Evolutionary conservation across 2,329 filamentous ascomycete genomes (phyloP), one percentile per base, ranked within the genome.

Genomic region (Sclerotinia nivalis): DNA sequence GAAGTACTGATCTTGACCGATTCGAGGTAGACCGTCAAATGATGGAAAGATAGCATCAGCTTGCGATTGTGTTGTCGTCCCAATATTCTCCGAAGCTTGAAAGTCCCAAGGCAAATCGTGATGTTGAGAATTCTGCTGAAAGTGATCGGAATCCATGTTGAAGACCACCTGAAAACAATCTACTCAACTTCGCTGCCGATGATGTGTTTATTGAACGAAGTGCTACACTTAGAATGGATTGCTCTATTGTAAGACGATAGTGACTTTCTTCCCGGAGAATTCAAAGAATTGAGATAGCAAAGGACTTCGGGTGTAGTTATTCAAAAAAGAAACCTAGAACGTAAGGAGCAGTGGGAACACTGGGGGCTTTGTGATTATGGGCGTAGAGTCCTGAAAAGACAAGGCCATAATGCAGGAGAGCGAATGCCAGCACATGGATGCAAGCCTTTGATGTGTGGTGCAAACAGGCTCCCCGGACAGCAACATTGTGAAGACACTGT

Each of bases 241-340:
- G 74, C 69, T 73, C 71, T 75, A 72, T 74, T 76, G 74, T 76
- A 72, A 66, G 69, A 76, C 76, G 69, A 69, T 56, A 72, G 60
- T 71, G 69, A 71, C 71, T 69, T 59, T 70, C 69, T 76, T 59
- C 76, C 75, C 75, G 76, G 77, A 73, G 72, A 71, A 75, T 76
- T 71, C 71, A 75, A 75, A 71, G 70, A 75, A 71, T 71, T 64
- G 73, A 71, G 73, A 74, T 75, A 76, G 75, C 73, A 77, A 76
- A 75, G 76, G 74, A 72, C 69, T 72, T 69, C 70, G 69, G 71
- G 73, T 73, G 72, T 75, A 76, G 75, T 77, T 78, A 78, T 77
- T 76, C 71, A 74, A 74, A 65, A 64, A 71, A 71, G 72, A 61
- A 65, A 45, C 47, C 25, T 55, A 55, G 43, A 60, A 34, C 37